These are phyloP conservation scores for Neurospora sp. DNA, from an alignment of 2,329 filamentous ascomycete species.

Conservation along the genomic window DNA sequence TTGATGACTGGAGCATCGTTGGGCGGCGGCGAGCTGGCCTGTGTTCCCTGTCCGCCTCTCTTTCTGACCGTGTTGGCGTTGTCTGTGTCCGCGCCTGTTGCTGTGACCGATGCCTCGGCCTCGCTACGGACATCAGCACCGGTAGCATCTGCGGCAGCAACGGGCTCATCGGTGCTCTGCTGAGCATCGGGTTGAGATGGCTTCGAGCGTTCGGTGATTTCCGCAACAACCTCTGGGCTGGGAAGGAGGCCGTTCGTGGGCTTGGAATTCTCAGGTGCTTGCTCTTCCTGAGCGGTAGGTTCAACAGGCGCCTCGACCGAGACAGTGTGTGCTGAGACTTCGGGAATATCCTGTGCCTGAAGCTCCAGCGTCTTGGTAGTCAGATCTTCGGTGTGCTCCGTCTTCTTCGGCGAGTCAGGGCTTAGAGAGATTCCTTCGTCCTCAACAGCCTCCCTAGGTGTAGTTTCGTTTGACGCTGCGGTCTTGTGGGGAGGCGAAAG, in stretches of 20 bases:
- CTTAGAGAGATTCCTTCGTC: constrained; percentile 30
- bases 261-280: neutral
- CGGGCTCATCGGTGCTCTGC: neutral
- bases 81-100: constrained; percentile 1
- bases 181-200: neutral
- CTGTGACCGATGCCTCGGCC: neutral
- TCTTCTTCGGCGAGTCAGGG: constrained; percentile 13
- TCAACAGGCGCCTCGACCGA: neutral
- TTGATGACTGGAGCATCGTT: constrained; percentile 7
- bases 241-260: neutral
- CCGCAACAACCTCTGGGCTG: neutral
- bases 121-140: neutral
- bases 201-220: neutral
- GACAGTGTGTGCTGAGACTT: neutral
- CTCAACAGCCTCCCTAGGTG: constrained; percentile 23
- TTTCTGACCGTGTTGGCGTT: neutral
- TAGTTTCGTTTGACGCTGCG: constrained; percentile 13
- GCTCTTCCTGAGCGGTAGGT: neutral
- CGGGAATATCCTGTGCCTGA: neutral
- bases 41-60: neutral
- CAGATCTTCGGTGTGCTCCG: constrained; percentile 1
- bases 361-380: constrained; percentile 2
- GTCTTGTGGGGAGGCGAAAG: constrained; percentile 22
- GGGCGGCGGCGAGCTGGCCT: neutral
- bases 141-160: neutral